A percentile compares a stretch with the other conserved stretches of the same genome.
Evolutionary conservation across 352 stramenopile species (phyloP).

Genomic region (Phytophthora fragariae): DNA sequence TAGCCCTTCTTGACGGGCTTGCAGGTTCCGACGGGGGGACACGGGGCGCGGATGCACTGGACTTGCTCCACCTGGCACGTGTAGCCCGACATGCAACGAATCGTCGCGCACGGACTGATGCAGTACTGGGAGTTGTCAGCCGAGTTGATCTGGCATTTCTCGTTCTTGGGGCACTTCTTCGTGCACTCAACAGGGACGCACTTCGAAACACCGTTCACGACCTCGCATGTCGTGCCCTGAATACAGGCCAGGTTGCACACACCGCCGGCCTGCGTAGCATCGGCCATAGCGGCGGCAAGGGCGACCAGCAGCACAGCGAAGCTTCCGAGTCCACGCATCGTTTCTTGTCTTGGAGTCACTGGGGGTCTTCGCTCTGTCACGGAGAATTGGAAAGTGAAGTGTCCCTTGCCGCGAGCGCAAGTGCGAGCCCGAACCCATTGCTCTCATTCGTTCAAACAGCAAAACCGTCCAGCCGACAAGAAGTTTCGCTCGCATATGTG

Average conservation of each 20-base stretch:
- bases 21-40: slow-evolving; percentile 29
- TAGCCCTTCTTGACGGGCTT: slow-evolving; percentile 25
- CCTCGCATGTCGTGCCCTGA: slow-evolving; percentile 19
- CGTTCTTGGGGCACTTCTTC: slow-evolving; percentile 25
- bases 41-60: slow-evolving; percentile 33
- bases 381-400: slow-evolving; percentile 24
- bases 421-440: slow-evolving; percentile 11
- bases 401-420: not conserved
- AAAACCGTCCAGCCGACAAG: slow-evolving; percentile 24
- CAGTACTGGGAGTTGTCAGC: slow-evolving; percentile 28
- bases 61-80: slow-evolving; percentile 33
- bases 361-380: not conserved
- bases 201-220: slow-evolving; percentile 11
- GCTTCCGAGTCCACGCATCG: slow-evolving; percentile 19
- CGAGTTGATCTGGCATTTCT: slow-evolving; percentile 35
- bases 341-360: not conserved
- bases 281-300: not conserved
- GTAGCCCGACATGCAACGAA: slow-evolving; percentile 24
- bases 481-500: not conserved
- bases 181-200: slow-evolving; percentile 30
- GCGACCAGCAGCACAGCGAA: slow-evolving; percentile 16
- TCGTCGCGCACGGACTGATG: slow-evolving; percentile 26
- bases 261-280: not conserved
- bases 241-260: slow-evolving; percentile 22
- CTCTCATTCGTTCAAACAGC: slow-evolving; percentile 23